Evolutionary conservation across 176 grass and related monocot species (phyloP).

Genomic region (Oryza glumipatula): DNA sequence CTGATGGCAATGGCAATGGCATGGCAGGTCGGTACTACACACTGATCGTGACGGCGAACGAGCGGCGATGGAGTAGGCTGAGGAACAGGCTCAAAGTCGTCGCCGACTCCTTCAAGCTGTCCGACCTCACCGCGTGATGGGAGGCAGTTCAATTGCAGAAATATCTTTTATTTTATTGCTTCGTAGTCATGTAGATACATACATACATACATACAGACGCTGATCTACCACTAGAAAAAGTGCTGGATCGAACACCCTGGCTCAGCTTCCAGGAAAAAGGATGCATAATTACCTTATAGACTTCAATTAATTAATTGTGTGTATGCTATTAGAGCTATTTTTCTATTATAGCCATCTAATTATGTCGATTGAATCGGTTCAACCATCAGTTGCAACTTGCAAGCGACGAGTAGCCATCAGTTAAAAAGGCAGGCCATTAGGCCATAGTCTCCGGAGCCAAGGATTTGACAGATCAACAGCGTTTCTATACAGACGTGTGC

Average conservation of each 20-base stretch:
- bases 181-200: background rate
- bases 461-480: background rate
- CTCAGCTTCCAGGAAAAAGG: too few species aligned
- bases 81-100: conserved; percentile 79
- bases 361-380: background rate
- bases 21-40: conserved; percentile 75
- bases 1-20: background rate
- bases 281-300: background rate
- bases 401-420: background rate
- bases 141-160: too few species aligned
- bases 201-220: background rate
- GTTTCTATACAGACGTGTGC: conserved; percentile 37
- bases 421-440: background rate
- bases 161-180: background rate
- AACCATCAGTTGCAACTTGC: background rate
- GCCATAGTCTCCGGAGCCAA: background rate
- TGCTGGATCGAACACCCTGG: background rate
- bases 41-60: conserved; percentile 85
- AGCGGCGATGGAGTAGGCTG: conserved; percentile 84
- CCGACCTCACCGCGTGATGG: conserved; percentile 46
- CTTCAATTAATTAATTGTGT: background rate
- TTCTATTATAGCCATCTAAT: too few species aligned
- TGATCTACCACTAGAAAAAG: background rate
- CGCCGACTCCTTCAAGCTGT: conserved; percentile 84
- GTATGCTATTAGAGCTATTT: too few species aligned